phyloP scores from a whole-genome alignment of 2,329 filamentous ascomycete genomes.

The Ambrosiella beaveri region DNA sequence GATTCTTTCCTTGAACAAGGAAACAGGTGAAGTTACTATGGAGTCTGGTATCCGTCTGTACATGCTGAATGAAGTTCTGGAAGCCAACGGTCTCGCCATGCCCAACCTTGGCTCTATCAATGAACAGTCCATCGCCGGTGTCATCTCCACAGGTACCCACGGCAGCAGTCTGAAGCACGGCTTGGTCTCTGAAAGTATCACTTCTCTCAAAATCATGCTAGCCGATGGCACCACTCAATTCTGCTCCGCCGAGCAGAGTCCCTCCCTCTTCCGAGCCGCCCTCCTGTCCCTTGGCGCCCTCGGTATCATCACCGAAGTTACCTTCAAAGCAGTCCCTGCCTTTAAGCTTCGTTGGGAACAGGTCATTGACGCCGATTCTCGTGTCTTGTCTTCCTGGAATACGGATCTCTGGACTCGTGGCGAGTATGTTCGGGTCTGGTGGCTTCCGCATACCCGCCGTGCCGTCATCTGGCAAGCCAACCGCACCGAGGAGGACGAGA shows the following conservation, averaged over 20 bases:
- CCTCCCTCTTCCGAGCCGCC: slow-evolving; percentile 73
- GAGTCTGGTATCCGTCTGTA: slow-evolving; percentile 78
- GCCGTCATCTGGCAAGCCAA: slow-evolving; percentile 84
- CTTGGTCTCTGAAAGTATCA: slow-evolving; percentile 62
- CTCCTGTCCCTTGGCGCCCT: slow-evolving; percentile 76
- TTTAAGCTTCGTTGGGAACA: slow-evolving; percentile 83
- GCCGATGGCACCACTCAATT: slow-evolving; percentile 57
- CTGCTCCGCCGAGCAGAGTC: slow-evolving; percentile 53
- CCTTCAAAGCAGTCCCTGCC: slow-evolving; percentile 60
- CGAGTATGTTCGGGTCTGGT: slow-evolving; percentile 92
- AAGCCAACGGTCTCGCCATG: slow-evolving; percentile 62
- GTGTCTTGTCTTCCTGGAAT: slow-evolving; percentile 56
- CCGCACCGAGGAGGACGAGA: slow-evolving; percentile 46
- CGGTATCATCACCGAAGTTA: slow-evolving; percentile 80
- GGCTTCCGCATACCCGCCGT: slow-evolving; percentile 81
- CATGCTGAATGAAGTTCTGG: slow-evolving; percentile 55
- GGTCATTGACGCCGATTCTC: slow-evolving; percentile 51
- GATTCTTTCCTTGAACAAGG: slow-evolving; percentile 51
- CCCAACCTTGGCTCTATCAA: slow-evolving; percentile 91
- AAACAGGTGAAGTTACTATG: slow-evolving; percentile 52
- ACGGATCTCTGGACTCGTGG: slow-evolving; percentile 61
- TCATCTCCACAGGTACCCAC: slow-evolving; percentile 84
- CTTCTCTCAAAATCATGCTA: slow-evolving; percentile 61
- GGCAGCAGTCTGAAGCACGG: slow-evolving; percentile 75
- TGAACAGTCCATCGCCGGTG: slow-evolving; percentile 79